Base-by-base conservation (phyloP, 768 basidiomycete species). In the Butyriboletus loyo region DNA sequence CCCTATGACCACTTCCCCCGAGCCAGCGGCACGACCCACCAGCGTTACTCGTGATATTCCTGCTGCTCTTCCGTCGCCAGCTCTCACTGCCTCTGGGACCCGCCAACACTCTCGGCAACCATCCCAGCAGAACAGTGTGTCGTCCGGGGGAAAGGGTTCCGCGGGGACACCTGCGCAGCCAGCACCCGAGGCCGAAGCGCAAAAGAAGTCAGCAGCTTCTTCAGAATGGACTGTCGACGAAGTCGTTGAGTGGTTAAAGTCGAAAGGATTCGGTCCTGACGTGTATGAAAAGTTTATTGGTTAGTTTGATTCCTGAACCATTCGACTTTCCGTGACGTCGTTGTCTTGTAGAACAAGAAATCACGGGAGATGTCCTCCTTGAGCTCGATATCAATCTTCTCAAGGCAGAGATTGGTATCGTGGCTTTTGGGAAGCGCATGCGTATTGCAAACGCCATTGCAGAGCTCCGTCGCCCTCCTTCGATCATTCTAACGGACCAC, bases 281-380 rank as follows among this genome's bases (percentile, higher is more conserved):
- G 85, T 94, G 4, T 87, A 87, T 60, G 81, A 84, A 50, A 95
- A 90, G 66, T 98, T 99, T 65, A 83, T 79, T 37, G 93, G 92
- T 92, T 59, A 55, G 83, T 75, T 25, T 44, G 5, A 31, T 36
- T 27, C 28, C 15, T n/a, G 14, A 8, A 15, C 17, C 8, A 8
- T 45, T 11, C 4, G 1, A 14, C 21, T 19, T 30, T 38, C 10
- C 36, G 19, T 62, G 9, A 64, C 36, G 2, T 25, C 17, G 7
- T 22, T 40, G 3, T 48, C 19, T 36, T 54, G 37, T 66, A 94
- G 96, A 98, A 73, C 94, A 99, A 83, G 97, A 99, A 74, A 98
- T 99, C 49, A 91, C 94, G 0, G 97, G 97, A 19, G 97, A 99
- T 61, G 91, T 98, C 30, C 82, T 99, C 7, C 84, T 98, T 50